Conservation (phyloP, 768 basidiomycete species). For the Sistotremastrum niveocremeum region DNA sequence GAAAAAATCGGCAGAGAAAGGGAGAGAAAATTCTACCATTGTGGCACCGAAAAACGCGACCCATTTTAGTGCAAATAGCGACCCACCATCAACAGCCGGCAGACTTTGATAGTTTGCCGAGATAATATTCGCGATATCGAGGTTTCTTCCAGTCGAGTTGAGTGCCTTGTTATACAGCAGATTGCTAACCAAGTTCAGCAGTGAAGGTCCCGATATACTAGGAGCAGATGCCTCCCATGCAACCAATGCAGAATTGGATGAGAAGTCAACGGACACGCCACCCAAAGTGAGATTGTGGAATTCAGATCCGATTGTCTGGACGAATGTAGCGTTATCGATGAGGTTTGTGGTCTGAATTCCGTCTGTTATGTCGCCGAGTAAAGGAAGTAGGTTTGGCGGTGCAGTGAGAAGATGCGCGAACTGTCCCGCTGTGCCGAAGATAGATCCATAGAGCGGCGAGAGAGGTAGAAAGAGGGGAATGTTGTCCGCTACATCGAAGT, state of each 20-base stretch:
- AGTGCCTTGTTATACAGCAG: constrained; percentile 50
- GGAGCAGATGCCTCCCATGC: constrained; percentile 63
- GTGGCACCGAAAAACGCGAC: constrained; percentile 57
- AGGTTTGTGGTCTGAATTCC: constrained; percentile 27
- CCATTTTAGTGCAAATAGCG: constrained; percentile 58
- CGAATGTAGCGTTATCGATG: constrained; percentile 47
- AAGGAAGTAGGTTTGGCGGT: constrained; percentile 37
- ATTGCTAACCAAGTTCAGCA: constrained; percentile 60
- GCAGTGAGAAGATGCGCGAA: constrained; percentile 29
- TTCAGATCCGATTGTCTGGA: constrained; percentile 34
- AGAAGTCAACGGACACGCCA: constrained; percentile 48
- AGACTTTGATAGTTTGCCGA: constrained; percentile 42
- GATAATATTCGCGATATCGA: constrained; percentile 36
- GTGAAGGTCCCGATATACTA: constrained; percentile 39
- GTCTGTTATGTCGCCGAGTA: constrained; percentile 30
- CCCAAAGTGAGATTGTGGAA: constrained; percentile 48
- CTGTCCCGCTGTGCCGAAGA: not conserved
- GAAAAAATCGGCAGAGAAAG: not conserved
- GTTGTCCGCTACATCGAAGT: constrained; percentile 22
- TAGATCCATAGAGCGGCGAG: constrained; percentile 17
- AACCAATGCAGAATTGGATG: constrained; percentile 37
- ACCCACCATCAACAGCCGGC: constrained; percentile 40
- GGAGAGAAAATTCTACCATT: constrained; percentile 34
- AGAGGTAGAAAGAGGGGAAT: constrained; percentile 43
- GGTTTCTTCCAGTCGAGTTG: constrained; percentile 31